phyloP scores from a whole-genome alignment of 257 asterid species.

The Solanum sparsipilum region DNA sequence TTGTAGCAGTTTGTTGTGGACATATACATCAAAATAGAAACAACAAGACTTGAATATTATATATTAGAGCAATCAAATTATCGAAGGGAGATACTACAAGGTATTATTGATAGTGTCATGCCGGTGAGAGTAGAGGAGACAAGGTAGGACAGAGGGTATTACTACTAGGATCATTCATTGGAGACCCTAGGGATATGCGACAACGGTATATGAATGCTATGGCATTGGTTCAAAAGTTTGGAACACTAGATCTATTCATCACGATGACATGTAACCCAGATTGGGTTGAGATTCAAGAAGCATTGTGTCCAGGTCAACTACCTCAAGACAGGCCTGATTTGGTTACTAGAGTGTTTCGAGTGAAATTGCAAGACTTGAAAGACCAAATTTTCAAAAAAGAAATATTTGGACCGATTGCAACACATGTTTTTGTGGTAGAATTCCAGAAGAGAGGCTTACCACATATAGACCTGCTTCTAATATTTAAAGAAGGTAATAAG shows the following conservation, averaged over 20 bases:
- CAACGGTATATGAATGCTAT: background rate
- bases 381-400: background rate
- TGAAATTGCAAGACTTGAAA: background rate
- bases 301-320: accelerated
- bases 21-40: background rate
- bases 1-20: background rate
- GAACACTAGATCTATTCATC: background rate
- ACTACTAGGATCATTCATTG: background rate
- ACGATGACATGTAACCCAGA: background rate
- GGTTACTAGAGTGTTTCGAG: background rate
- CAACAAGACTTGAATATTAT: background rate
- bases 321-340: background rate
- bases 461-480: background rate
- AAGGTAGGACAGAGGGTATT: background rate
- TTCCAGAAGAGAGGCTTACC: background rate
- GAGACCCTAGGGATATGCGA: background rate
- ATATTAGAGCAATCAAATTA: background rate
- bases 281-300: background rate
- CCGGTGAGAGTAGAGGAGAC: background rate
- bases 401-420: background rate
- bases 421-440: background rate
- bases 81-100: background rate
- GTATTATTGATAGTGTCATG: background rate
- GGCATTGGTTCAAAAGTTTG: background rate
- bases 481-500: background rate